A percentile compares a stretch with the other conserved stretches of the same genome.
phyloP scores from a whole-genome alignment of 2,329 filamentous ascomycete genomes.

The Aspergillus bombycis region DNA sequence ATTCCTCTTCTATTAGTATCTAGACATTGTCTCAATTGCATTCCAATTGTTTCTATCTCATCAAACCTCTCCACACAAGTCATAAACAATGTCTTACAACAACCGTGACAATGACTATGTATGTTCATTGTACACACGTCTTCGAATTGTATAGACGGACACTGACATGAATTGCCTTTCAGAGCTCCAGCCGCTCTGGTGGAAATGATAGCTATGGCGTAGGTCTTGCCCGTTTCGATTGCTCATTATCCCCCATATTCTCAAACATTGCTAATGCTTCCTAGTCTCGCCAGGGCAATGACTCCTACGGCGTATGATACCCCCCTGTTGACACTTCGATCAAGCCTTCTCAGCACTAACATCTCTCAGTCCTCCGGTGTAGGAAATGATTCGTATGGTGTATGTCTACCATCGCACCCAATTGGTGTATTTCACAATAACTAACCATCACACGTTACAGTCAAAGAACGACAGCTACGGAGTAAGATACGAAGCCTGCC shows the following conservation, averaged over 20 bases:
- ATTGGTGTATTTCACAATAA: not conserved
- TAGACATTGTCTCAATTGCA: not conserved
- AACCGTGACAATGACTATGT: not conserved
- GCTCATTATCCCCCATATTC: not conserved
- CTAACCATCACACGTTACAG: not conserved
- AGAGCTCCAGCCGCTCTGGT: not conserved
- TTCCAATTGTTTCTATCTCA: not conserved
- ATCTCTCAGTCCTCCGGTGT: not conserved
- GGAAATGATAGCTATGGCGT: not conserved
- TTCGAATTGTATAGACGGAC: not conserved
- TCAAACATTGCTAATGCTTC: not conserved
- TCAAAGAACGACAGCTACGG: not conserved
- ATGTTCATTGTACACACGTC: not conserved
- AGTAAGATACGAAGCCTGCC: too few relatives aligned
- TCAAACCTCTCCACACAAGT: not conserved
- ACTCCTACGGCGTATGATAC: not conserved
- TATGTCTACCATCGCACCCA: not conserved
- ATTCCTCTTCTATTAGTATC: not conserved
- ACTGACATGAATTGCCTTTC: not conserved
- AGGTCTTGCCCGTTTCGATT: not conserved
- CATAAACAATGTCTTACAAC: constrained; percentile 2
- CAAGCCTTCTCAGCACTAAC: not conserved
- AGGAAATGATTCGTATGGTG: not conserved
- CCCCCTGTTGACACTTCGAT: not conserved
- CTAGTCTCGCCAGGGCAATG: not conserved